Evolutionary conservation across 176 grass and related monocot genomes (phyloP).

Genomic region (Poa annua): DNA sequence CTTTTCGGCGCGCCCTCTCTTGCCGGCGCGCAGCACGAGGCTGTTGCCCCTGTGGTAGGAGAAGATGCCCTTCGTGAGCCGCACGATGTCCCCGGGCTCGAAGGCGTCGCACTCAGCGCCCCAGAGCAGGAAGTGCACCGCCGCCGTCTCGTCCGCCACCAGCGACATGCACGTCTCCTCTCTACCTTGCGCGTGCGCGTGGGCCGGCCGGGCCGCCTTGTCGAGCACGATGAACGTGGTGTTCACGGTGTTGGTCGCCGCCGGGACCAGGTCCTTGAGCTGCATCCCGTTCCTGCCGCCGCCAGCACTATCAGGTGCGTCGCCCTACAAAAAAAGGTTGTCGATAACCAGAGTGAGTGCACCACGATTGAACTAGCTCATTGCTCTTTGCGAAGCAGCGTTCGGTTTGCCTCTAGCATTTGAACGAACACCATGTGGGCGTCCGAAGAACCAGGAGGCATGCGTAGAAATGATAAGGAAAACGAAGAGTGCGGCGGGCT

Average conservation of each 20-base stretch:
- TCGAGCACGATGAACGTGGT: constrained; percentile 15
- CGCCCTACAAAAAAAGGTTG: not conserved
- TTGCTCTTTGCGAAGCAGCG: not conserved
- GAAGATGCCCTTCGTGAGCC: constrained; percentile 71
- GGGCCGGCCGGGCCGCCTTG: not conserved
- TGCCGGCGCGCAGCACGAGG: constrained; percentile 66
- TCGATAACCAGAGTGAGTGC: not conserved
- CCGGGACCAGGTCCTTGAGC: constrained; percentile 12
- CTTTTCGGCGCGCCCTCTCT: constrained; percentile 60
- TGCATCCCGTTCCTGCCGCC: not conserved
- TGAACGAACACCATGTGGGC: not conserved
- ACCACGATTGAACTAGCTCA: not conserved
- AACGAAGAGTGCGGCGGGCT: not conserved
- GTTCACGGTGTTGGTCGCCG: constrained; percentile 21
- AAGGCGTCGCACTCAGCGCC: constrained; percentile 43
- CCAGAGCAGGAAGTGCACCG: constrained; percentile 24
- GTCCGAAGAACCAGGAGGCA: not conserved
- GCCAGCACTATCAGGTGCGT: not conserved
- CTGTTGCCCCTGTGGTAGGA: constrained; percentile 65
- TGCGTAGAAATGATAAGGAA: not conserved
- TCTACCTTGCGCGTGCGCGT: not conserved
- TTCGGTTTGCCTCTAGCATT: not conserved
- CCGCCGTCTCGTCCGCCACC: constrained; percentile 14
- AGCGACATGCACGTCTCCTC: constrained; percentile 10
- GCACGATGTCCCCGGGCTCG: constrained; percentile 74